Percentiles rank a stretch among this genome's conserved stretches.
phyloP scores from a whole-genome alignment of 176 grass and related monocot genomes.

The Urochloa ruziziensis region DNA sequence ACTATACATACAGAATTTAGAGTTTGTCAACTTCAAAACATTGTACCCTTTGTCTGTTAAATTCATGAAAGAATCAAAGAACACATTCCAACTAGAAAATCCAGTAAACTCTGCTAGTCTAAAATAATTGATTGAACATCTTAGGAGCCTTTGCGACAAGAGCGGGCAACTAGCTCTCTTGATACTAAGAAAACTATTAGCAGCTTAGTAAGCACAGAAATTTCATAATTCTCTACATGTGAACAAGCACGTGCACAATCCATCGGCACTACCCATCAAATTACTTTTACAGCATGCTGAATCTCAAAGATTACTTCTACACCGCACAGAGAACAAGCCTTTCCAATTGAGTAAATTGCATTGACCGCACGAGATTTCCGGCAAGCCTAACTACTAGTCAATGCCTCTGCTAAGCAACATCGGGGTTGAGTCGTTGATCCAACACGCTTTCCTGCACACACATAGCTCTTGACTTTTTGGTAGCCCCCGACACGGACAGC shows the following conservation, averaged over 20 bases:
- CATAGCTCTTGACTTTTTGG: constrained; percentile 26
- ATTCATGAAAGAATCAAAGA: background rate
- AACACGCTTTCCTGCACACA: too few species aligned
- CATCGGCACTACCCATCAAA: too few species aligned
- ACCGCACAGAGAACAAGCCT: background rate
- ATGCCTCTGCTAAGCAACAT: background rate
- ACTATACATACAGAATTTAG: too few species aligned
- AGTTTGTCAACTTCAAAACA: too few species aligned
- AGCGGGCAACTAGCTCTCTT: too few species aligned
- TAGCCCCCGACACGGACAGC: background rate
- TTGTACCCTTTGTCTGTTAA: background rate
- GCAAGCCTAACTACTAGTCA: background rate
- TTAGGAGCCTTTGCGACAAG: too few species aligned
- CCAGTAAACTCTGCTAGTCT: background rate
- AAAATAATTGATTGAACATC: background rate
- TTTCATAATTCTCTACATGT: background rate
- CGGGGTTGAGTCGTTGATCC: background rate
- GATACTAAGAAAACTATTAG: too few species aligned
- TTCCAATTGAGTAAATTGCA: background rate
- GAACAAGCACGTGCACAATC: too few species aligned
- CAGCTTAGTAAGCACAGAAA: background rate
- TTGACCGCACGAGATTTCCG: background rate
- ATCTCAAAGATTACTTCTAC: too few species aligned
- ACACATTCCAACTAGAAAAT: background rate
- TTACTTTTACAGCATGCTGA: background rate